Evolutionary conservation across 164 flowering plant genomes (phyloP).

Genomic region (Vitis labrusca): DNA sequence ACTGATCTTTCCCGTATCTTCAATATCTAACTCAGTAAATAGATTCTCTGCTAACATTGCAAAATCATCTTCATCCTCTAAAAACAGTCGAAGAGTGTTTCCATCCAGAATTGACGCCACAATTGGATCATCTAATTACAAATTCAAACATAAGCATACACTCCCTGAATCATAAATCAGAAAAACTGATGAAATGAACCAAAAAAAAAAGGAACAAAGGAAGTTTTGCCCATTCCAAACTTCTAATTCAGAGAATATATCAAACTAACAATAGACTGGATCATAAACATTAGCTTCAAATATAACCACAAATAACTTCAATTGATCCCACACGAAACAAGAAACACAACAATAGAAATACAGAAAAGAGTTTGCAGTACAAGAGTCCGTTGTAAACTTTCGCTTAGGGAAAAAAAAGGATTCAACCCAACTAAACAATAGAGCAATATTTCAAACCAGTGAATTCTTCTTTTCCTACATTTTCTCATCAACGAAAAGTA

Average conservation of each 20-base stretch:
- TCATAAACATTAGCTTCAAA: too few species aligned
- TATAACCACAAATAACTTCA: neutral
- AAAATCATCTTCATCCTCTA: conserved; percentile 88
- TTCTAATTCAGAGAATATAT: neutral
- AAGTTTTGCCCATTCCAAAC: neutral
- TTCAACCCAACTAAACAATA: too few species aligned
- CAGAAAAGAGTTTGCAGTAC: too few species aligned
- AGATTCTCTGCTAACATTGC: conserved; percentile 82
- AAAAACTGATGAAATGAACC: neutral
- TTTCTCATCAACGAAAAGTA: neutral
- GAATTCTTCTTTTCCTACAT: neutral
- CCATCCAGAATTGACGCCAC: conserved; percentile 65
- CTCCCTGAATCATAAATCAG: neutral
- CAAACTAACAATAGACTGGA: too few species aligned
- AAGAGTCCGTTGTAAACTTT: too few species aligned
- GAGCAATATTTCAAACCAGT: too few species aligned
- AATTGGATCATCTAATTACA: conserved; percentile 60
- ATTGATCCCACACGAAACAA: neutral
- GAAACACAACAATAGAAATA: too few species aligned
- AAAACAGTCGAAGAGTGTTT: conserved; percentile 34
- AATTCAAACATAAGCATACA: neutral
- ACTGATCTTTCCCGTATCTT: conserved; percentile 68
- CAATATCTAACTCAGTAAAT: conserved; percentile 68
- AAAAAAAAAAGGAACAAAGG: too few species aligned
- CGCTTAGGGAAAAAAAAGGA: too few species aligned